Base-by-base conservation (phyloP, 495 filamentous ascomycete species). In the Aspergillus bertholletiae region DNA sequence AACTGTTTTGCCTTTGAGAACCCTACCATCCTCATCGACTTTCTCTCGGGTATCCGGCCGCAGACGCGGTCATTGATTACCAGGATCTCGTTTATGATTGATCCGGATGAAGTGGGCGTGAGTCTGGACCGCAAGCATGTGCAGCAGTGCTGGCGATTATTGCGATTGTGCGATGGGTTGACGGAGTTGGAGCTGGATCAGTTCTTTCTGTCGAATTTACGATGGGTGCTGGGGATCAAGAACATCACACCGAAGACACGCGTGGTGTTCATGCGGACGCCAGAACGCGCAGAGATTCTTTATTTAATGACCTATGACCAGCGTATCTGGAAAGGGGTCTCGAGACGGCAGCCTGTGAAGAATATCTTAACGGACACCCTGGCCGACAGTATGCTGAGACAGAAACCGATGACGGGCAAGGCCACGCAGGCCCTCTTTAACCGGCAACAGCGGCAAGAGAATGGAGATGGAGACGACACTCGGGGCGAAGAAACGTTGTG, bases 1-100 rank as follows among this genome's bases (percentile, higher is more conserved):
- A 68, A 67, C 44, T 57, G 51, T 6, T 69, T 72, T 39, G 57
- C 60, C 9, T 71, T 73, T 46, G 61, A 63, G 15, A 50, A 54
- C 17, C 56, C 59, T 0, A 11, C 35, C 15, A 12, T 57, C 0
- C 54, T 69, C 4, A 41, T 24, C 4, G 55, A 58, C 2, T 68
- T 69, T 43, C 21, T 67, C 11, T 20, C 30, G 20, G 52, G 39
- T 32, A 46, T 66, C 9, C 34, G 58, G 13, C 49, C 54, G 2
- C 46, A 57, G n/a, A 51, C 53, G 9, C 45, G 65, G 7, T 49
- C 50, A 20, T 49, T 55, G 49, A 22, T 69, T 34, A 50, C 35
- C 3, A 58, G 32, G 49, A 46, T 65, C 20, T 39, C 45, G 27
- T 41, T 65, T 22, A 28, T 49, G 9, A 23, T 15, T 15, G 20